These are phyloP conservation scores for Syzygium aqueum DNA, from an alignment of 345 rosid species.

Conservation along the genomic window DNA sequence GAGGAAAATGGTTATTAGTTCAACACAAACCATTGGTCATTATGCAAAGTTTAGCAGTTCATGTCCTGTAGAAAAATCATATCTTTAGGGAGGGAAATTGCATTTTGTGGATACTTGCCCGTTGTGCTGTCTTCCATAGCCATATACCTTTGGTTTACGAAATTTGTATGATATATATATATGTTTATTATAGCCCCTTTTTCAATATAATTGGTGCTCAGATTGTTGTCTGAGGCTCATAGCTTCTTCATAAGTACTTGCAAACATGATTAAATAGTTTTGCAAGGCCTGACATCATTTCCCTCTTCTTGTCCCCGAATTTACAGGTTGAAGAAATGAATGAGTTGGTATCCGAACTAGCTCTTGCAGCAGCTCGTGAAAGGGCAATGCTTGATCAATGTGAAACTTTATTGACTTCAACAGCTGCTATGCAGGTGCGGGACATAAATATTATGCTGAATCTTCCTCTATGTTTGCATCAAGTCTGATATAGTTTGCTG, in stretches of 20 bases:
- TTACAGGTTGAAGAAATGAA: slow-evolving; percentile 51
- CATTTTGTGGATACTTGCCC: not conserved
- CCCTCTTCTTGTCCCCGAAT: not conserved
- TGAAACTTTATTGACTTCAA: slow-evolving; percentile 59
- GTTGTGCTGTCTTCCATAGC: not conserved
- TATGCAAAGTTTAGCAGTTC: not conserved
- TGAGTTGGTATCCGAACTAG: slow-evolving; percentile 54
- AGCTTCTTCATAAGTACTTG: not conserved
- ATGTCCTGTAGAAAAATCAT: not conserved
- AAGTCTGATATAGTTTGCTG: not conserved
- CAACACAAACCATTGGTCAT: not conserved
- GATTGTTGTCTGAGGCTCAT: not conserved
- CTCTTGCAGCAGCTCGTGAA: slow-evolving; percentile 41
- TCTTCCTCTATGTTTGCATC: not conserved
- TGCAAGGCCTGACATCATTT: not conserved
- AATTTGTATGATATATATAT: not conserved
- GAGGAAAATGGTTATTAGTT: not conserved
- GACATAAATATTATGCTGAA: not conserved
- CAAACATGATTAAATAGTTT: not conserved
- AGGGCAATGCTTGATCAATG: slow-evolving; percentile 52
- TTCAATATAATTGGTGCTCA: not conserved
- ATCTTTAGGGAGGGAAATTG: not conserved
- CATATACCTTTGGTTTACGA: not conserved
- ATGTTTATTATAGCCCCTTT: not conserved
- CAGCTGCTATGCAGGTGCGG: slow-evolving; percentile 57